Evolutionary conservation across 257 asterid species (phyloP).

Genomic region (Solanum microdontum): DNA sequence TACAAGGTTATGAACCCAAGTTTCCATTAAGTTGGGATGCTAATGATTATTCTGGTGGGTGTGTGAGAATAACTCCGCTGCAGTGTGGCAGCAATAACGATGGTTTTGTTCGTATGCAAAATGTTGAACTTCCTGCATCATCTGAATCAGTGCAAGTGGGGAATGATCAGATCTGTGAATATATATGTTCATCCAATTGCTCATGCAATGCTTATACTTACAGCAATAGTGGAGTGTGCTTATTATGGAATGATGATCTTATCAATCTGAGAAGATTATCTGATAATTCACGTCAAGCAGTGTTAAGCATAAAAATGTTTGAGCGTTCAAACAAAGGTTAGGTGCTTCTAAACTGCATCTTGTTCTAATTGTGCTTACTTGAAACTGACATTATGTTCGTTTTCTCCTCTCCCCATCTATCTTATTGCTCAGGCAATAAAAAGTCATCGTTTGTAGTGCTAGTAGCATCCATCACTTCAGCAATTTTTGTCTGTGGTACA

Average conservation of each 20-base stretch:
- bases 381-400: neutral
- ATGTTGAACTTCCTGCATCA: conserved; percentile 5
- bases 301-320: neutral
- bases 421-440: conserved; percentile 5
- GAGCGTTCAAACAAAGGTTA: neutral
- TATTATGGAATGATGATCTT: neutral
- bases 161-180: conserved; percentile 2
- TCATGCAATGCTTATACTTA: conserved; percentile 13
- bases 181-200: conserved; percentile 7
- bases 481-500: neutral
- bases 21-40: neutral
- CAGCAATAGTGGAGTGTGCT: conserved; percentile 2
- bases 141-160: neutral
- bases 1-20: conserved; percentile 4
- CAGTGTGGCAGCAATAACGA: neutral
- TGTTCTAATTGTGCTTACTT: neutral
- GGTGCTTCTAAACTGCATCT: neutral
- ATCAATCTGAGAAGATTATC: neutral
- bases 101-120: neutral
- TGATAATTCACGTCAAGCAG: neutral
- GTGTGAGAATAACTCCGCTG: conserved; percentile 8
- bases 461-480: neutral
- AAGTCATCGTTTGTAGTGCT: neutral
- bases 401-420: neutral
- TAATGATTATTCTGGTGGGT: conserved; percentile 4